Base-by-base conservation (phyloP, 2,329 filamentous ascomycete genomes). In the Botrytis galanthina region DNA sequence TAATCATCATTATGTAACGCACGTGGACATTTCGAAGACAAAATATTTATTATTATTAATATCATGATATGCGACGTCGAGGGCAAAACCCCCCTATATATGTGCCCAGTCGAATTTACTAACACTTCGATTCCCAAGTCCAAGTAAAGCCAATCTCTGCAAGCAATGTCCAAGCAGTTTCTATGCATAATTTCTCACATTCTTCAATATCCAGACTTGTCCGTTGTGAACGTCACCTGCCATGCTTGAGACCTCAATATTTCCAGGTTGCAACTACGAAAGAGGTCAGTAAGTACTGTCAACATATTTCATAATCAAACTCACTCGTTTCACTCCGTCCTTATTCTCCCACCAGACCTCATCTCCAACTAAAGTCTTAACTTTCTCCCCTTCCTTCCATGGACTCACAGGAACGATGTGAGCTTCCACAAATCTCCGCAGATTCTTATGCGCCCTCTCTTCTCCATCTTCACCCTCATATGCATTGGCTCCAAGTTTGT, bases 281-380 rank as follows among this genome's bases (percentile, higher is more conserved):
- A 9, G 12, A 32, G 7, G 54, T 75, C 37, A 76, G 67, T 32
- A 59, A 39, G 37, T 37, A 32, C 44, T 6, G 54, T 16, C 7
- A 12, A n/a, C 18, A 44, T 63, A 61, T 16, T 37, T 64, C 20
- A 20, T 22, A 48, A 68, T 10, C 14, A 35, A 71, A 85, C 89
- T 82, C 81, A 95, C 89, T 81, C 89, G 84, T 80, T 88, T 91
- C 76, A 87, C 89, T 0, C 91, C 91, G 72, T 91, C 88, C 70
- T 85, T 90, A 72, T 84, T 87, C 80, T 94, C 92, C 93, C 94
- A 98, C 91, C 92, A 97, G 66, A 98, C 81, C 77, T 92, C 89
- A 0, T 83, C 85, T 0, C 92, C 92, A 14, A 90, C 85, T 67
- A 94, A 78, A 0, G 92, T 92, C 83, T 90, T 87, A 0, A 88